Percentiles rank a stretch among this genome's conserved stretches.
Evolutionary conservation across 805 yeast species (phyloP).

Genomic region (Saturnispora serradocipensis): DNA sequence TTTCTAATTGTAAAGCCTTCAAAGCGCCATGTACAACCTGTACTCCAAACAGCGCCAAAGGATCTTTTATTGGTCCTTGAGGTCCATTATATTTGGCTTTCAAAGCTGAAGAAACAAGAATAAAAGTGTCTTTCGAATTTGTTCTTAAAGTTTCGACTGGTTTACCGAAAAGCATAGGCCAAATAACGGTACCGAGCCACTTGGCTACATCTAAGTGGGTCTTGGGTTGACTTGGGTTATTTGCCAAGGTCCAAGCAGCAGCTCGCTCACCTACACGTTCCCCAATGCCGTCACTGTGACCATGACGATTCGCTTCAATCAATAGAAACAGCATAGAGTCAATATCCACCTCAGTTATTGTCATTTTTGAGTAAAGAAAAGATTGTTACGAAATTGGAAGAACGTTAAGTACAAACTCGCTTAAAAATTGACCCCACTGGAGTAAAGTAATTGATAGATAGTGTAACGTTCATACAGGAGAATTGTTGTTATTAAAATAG

Average conservation of each 20-base stretch:
- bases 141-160: constrained; percentile 90
- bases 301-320: background rate
- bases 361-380: background rate
- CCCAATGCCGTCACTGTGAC: constrained; percentile 12
- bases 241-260: constrained; percentile 33
- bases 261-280: constrained; percentile 12
- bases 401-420: background rate
- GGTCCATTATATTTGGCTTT: constrained; percentile 37
- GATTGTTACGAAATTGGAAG: background rate
- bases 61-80: constrained; percentile 36
- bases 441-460: background rate
- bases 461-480: background rate
- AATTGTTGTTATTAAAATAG: too few species aligned
- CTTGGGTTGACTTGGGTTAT: constrained; percentile 18
- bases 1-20: background rate
- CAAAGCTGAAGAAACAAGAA: constrained; percentile 56
- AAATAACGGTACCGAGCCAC: constrained; percentile 84
- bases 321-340: background rate
- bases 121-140: constrained; percentile 80
- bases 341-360: background rate
- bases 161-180: constrained; percentile 72
- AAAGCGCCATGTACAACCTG: constrained; percentile 2
- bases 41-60: constrained; percentile 7
- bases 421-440: background rate
- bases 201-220: constrained; percentile 71